phyloP scores from a whole-genome alignment of 331 rosid genomes.

The Pyrus hybrid region DNA sequence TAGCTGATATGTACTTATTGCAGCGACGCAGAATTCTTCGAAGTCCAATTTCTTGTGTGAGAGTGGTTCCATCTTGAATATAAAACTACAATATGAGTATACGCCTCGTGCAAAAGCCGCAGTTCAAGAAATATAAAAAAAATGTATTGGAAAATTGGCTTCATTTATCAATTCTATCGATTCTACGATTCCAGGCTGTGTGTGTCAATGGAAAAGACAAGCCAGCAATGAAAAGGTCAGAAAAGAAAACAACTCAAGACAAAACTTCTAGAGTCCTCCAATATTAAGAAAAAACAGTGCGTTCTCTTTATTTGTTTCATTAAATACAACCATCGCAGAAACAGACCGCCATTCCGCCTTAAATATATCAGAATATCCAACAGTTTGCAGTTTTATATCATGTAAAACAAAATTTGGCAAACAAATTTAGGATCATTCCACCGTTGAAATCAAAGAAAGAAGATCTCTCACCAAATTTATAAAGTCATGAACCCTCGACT shows the following conservation, averaged over 20 bases:
- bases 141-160: not conserved
- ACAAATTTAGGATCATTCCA: not conserved
- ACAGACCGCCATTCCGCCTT: not conserved
- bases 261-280: not conserved
- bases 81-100: constrained; percentile 15
- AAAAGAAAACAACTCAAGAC: not conserved
- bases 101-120: not conserved
- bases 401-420: not conserved
- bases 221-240: constrained; percentile 3
- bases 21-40: constrained; percentile 90
- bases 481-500: constrained; percentile 65
- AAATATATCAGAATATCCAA: not conserved
- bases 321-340: not conserved
- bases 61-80: constrained; percentile 71
- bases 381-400: not conserved
- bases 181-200: not conserved
- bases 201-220: not conserved
- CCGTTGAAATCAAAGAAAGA: not conserved
- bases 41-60: constrained; percentile 65
- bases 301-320: not conserved
- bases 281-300: not conserved
- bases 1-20: constrained; percentile 75
- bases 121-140: not conserved
- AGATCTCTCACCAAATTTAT: constrained; percentile 59
- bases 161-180: not conserved